Evolutionary conservation across 192 early-diverging fungal genomes (phyloP), one percentile per base, ranked within the genome.

Genomic region (Coemansia umbellata): DNA sequence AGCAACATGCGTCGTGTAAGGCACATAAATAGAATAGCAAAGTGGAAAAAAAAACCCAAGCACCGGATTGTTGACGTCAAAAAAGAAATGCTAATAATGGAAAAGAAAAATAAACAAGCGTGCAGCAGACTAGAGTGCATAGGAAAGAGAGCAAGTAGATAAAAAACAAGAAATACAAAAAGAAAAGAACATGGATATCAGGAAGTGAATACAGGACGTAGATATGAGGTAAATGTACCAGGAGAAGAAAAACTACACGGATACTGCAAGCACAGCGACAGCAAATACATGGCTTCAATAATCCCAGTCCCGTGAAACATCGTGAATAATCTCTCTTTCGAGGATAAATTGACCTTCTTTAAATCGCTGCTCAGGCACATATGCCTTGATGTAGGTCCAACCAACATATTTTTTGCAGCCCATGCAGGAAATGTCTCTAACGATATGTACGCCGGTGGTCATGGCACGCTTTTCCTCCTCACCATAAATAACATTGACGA

Each of bases 301-400:
- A 14, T 55, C 50, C 69, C 69, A 75, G 22, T 75, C 66, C 36
- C 58, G 60, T 11, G 57, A 58, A 27, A 63, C 40, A 35, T 75
- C 66, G 44, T 41, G 55, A 22, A 75, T 65, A 9, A 64, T 56
- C 39, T 60, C 61, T 31, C 58, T 59, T 33, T 77, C 66, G 18
- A 70, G 63, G 28, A 77, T 70, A 41, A 69, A 77, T 52, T 70
- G 65, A 36, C 74, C 74, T 53, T 69, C 66, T 41, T 77, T 77
- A 37, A 69, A 77, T 39, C 54, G 57, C 37, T 77, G 66, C 36
- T 57, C 58, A 2, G 44, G 26, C 22, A 57, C 32, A 26, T 53
- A 77, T 21, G 74, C 74, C 47, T 58, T 61, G 17, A 69, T 28
- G 24, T 77, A 77, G 13, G 62, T 69, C 74, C 74, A 77, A 8